Base-by-base conservation (phyloP, 306 rosid species). In the Corylus heterophylla region DNA sequence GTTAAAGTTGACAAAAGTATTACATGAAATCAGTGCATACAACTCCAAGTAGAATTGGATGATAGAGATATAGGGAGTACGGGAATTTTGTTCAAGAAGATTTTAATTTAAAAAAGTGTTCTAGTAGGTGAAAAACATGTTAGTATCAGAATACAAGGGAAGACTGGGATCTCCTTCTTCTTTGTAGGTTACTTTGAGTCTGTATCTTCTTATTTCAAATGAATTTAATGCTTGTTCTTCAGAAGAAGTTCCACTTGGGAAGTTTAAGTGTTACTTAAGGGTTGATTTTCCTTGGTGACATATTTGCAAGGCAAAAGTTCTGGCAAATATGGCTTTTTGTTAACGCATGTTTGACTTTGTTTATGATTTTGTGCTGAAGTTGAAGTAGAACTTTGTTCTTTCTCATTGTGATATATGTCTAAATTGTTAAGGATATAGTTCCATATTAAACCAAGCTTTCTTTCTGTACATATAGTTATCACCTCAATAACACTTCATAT, bases 351-450 rank as follows among this genome's bases (percentile, higher is more conserved):
- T 68, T 68, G 72, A 39, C 51, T 68, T 42, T 42, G 72, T 18
- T 42, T 42, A 42, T 68, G 49, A 42, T 68, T 10, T 44, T 39
- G 49, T 68, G 49, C 25, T 37, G 49, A 66, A 37, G 18, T 3
- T 59, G 37, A 59, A 25, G 66, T 42, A 42, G 48, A 64, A 66
- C 49, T 66, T 66, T 66, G 71, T 66, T 66, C 48, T 37, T 16
- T 66, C 51, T 9, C 13, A 42, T 68, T 48, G n/a, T 42, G 14
- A 42, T 10, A 69, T 48, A 58, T 72, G 79, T 62, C 64, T 78
- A 66, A 75, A 73, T 75, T 42, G 70, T 83, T 74, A 42, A 77
- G n/a, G 16, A 72, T 50, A 81, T 73, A 31, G 31, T 29, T 35
- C 76, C 70, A 25, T 66, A 71, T 79, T 63, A 37, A 58, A 77